phyloP scores from a whole-genome alignment of 768 basidiomycete species.

The Trametes meyenii region DNA sequence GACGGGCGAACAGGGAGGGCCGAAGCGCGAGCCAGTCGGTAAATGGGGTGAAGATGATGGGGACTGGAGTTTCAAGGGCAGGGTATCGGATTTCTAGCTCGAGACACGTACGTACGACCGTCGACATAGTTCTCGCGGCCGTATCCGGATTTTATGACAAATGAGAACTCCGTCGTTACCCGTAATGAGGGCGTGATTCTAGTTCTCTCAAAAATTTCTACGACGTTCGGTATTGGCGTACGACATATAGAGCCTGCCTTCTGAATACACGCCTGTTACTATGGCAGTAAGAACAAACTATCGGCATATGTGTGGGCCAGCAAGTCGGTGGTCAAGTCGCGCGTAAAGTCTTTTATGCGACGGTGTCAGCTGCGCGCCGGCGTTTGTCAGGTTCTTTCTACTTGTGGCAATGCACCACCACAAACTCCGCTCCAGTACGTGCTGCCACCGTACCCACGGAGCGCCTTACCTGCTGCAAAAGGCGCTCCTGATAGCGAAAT shows the following conservation, averaged over 20 bases:
- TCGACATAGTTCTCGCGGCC: not conserved
- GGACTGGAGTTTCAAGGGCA: constrained; percentile 91
- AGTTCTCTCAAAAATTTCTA: too few relatives aligned
- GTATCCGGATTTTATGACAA: not conserved
- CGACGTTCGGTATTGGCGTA: too few relatives aligned
- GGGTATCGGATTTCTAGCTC: constrained; percentile 80
- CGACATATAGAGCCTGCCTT: too few relatives aligned
- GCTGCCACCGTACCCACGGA: not conserved
- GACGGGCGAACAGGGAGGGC: constrained; percentile 87
- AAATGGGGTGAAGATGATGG: constrained; percentile 59
- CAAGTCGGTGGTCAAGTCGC: not conserved
- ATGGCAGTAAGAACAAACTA: not conserved
- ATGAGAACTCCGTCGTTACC: not conserved
- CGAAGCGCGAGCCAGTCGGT: constrained; percentile 80
- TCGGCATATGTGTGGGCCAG: not conserved
- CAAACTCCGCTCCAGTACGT: not conserved
- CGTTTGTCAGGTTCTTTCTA: constrained; percentile 9
- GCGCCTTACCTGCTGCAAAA: not conserved
- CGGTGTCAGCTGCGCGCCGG: not conserved
- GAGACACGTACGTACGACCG: not conserved
- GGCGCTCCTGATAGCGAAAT: not conserved
- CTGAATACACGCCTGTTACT: too few relatives aligned
- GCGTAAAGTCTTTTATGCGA: not conserved
- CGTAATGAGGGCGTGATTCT: not conserved
- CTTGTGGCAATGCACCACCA: constrained; percentile 7